A percentile compares a stretch with the other conserved stretches of the same genome.
These are phyloP conservation scores for Epichloe elymi DNA, from an alignment of 2,329 filamentous ascomycete species.

Conservation along the genomic window DNA sequence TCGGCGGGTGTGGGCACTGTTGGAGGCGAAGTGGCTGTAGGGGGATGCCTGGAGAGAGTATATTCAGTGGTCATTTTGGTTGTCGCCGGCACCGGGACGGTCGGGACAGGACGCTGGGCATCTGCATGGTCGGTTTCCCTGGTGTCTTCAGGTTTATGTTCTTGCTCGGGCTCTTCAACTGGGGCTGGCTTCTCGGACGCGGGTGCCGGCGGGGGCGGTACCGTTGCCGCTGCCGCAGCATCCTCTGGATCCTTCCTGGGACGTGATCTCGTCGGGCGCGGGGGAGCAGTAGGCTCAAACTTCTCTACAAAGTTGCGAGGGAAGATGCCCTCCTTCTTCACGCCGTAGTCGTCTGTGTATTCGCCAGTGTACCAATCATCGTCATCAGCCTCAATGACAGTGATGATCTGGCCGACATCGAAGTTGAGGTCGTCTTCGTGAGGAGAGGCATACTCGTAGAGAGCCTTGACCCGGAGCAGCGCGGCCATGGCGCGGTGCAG, in stretches of 20 bases:
- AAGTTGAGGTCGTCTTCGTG: conserved; percentile 96
- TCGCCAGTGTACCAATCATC: conserved; percentile 88
- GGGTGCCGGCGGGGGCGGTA: conserved; percentile 18
- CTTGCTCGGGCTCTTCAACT: conserved; percentile 9
- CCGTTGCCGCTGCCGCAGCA: conserved; percentile 21
- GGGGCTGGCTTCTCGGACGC: conserved; percentile 13
- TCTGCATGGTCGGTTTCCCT: conserved; percentile 18
- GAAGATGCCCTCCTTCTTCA: conserved; percentile 74
- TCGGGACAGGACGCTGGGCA: conserved; percentile 22
- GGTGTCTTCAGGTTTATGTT: conserved; percentile 23
- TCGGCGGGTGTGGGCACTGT: conserved; percentile 25
- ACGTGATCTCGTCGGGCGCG: conserved; percentile 64
- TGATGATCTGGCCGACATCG: conserved; percentile 73
- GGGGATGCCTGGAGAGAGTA: conserved; percentile 5
- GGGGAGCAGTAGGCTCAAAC: conserved; percentile 82
- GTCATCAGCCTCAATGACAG: conserved; percentile 84
- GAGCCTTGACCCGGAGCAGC: conserved; percentile 86
- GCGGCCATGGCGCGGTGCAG: conserved; percentile 49
- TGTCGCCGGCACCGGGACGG: conserved; percentile 13
- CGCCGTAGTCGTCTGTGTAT: conserved; percentile 64
- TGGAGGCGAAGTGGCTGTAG: conserved; percentile 8
- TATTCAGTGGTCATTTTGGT: conserved; percentile 19
- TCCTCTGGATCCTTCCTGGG: conserved; percentile 43
- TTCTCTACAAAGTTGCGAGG: conserved; percentile 95
- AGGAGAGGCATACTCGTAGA: conserved; percentile 85